Percentiles rank a stretch among this genome's conserved stretches.
phyloP scores from a whole-genome alignment of 768 basidiomycete species.

The Rhizopogon rudus region DNA sequence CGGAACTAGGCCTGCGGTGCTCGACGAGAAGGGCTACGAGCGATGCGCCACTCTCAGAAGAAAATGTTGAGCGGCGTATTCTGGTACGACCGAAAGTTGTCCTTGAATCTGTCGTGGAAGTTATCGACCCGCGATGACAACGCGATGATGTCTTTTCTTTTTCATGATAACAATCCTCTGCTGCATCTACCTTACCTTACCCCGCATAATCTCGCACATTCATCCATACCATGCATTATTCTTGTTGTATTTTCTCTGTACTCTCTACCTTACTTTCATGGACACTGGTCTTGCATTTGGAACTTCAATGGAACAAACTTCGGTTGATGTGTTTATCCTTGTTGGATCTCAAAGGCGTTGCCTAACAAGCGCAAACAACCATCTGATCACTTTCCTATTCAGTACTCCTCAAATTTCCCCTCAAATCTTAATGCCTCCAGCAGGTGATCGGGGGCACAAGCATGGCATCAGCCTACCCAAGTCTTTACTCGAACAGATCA shows the following conservation, averaged over 20 bases:
- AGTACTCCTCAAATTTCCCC: not conserved
- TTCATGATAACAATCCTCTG: not conserved
- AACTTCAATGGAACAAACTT: no score
- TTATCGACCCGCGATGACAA: conserved; percentile 33
- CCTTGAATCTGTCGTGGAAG: conserved; percentile 61
- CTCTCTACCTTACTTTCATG: conserved; percentile 8
- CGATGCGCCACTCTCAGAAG: conserved; percentile 31
- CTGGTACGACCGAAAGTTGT: conserved; percentile 73
- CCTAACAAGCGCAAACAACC: not conserved
- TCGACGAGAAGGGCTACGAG: conserved; percentile 39
- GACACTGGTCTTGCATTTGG: not conserved
- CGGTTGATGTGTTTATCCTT: conserved; percentile 4
- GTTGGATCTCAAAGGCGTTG: conserved; percentile 1
- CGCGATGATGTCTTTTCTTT: conserved; percentile 10
- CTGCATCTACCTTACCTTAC: not conserved
- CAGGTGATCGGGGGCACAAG: conserved; percentile 6
- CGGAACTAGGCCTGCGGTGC: conserved; percentile 67
- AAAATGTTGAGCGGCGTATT: conserved; percentile 49
- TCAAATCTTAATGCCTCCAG: not conserved
- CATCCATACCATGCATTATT: not conserved
- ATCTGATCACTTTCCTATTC: not conserved
- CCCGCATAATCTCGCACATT: not conserved
- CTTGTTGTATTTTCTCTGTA: conserved; percentile 12
- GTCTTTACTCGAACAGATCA: conserved; percentile 23
- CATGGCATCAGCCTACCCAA: conserved; percentile 22